Percentiles rank a stretch among this genome's conserved stretches.
These are phyloP conservation scores for Castanea crenata DNA, from an alignment of 306 rosid genomes.

Conservation along the genomic window DNA sequence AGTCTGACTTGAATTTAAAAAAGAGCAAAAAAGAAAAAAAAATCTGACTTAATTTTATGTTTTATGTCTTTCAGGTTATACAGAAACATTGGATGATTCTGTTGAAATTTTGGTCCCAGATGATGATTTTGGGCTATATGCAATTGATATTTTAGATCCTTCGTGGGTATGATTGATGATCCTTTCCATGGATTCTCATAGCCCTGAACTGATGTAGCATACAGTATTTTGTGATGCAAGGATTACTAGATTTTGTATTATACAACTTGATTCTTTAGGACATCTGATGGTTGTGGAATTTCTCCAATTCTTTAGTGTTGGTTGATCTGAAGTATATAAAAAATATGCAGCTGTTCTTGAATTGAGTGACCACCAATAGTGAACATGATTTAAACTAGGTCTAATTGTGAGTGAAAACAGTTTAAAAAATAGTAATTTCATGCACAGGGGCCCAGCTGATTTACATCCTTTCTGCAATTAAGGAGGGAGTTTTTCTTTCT, in stretches of 20 bases:
- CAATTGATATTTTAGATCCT: slow-evolving; percentile 92
- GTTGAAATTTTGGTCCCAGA: slow-evolving; percentile 70
- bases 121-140: slow-evolving; percentile 78
- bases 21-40: no score
- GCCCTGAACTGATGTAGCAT: not conserved
- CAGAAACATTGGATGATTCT: slow-evolving; percentile 59
- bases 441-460: not conserved
- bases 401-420: not conserved
- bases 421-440: not conserved
- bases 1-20: not conserved
- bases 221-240: not conserved
- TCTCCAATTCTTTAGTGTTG: not conserved
- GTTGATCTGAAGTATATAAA: not conserved
- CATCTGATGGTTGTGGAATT: not conserved
- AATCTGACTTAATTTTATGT: not conserved
- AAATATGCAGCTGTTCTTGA: not conserved
- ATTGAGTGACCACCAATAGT: not conserved
- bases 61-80: slow-evolving; percentile 52
- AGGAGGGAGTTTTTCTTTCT: not conserved
- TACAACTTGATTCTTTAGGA: not conserved
- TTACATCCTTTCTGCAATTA: not conserved
- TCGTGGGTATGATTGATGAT: slow-evolving; percentile 45
- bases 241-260: not conserved
- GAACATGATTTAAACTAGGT: not conserved
- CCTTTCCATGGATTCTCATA: not conserved